A percentile compares a stretch with the other conserved stretches of the same genome.
These are phyloP conservation scores for Ilyonectria sp. DNA, from an alignment of 2,329 filamentous ascomycete genomes.

Conservation along the genomic window DNA sequence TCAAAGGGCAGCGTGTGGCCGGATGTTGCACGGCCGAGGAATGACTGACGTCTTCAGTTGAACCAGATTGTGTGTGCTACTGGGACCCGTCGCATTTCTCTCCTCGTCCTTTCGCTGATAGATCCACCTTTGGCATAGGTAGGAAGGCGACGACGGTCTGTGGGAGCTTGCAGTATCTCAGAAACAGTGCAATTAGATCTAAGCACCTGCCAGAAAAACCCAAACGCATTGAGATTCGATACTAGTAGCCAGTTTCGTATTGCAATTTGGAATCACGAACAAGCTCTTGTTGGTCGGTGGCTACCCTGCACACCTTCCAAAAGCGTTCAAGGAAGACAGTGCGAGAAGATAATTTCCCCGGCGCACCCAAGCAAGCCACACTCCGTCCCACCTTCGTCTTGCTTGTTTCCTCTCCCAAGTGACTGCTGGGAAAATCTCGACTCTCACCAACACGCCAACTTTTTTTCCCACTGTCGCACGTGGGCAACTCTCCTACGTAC, in stretches of 20 bases:
- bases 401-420: not conserved
- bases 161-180: too few species aligned
- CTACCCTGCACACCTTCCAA: constrained; percentile 8
- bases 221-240: too few species aligned
- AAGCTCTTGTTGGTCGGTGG: not conserved
- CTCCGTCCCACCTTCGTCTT: constrained; percentile 10
- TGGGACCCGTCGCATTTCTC: not conserved
- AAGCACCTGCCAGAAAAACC: too few species aligned
- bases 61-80: not conserved
- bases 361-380: not conserved
- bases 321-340: constrained; percentile 1
- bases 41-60: not conserved
- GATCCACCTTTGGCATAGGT: not conserved
- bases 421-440: not conserved
- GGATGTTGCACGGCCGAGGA: constrained; percentile 18
- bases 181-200: too few species aligned
- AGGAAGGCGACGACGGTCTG: too few species aligned
- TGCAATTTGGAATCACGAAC: not conserved
- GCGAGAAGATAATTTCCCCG: not conserved
- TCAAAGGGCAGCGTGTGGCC: not conserved
- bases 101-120: too few species aligned
- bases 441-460: not conserved
- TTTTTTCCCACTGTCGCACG: not conserved
- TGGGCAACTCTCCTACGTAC: not conserved
- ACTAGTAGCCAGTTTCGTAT: not conserved